Conservation (phyloP, 2,329 filamentous ascomycete species). For the Diplodia scrobiculata region DNA sequence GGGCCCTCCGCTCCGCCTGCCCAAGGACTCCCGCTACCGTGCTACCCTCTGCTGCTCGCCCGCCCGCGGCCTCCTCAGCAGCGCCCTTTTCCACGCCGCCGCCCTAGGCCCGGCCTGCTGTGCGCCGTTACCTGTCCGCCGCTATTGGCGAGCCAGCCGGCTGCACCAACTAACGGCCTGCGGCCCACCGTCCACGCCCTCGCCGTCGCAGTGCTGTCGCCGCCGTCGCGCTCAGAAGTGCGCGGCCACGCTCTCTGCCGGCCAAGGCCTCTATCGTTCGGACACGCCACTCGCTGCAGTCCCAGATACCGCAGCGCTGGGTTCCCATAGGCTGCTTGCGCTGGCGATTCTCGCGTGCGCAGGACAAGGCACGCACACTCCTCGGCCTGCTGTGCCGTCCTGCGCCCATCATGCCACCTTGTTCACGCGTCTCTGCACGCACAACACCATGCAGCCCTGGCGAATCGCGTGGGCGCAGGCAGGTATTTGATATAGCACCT, state of each 20-base stretch:
- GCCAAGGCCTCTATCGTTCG: slow-evolving; percentile 19
- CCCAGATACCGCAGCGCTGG: slow-evolving; percentile 21
- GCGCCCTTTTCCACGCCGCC: not conserved
- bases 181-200: not conserved
- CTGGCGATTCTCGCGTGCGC: slow-evolving; percentile 22
- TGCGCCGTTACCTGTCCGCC: slow-evolving; percentile 26
- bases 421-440: slow-evolving; percentile 7
- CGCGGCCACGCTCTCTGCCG: not conserved
- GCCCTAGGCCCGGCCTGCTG: slow-evolving; percentile 6
- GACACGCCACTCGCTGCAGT: slow-evolving; percentile 13
- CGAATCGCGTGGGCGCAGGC: not conserved
- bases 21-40: not conserved
- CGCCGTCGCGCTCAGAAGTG: not conserved
- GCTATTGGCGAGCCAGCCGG: slow-evolving; percentile 12
- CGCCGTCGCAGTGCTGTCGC: not conserved
- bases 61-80: not conserved
- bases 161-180: not conserved
- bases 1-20: slow-evolving; percentile 25
- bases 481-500: slow-evolving; percentile 11
- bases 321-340: slow-evolving; percentile 17
- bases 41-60: not conserved
- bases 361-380: slow-evolving; percentile 10
- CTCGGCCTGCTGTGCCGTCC: slow-evolving; percentile 13
- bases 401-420: slow-evolving; percentile 23
- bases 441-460: slow-evolving; percentile 26